Evolutionary conservation across 371 early-diverging fungal species (phyloP).

Genomic region (Entomophthora muscae): DNA sequence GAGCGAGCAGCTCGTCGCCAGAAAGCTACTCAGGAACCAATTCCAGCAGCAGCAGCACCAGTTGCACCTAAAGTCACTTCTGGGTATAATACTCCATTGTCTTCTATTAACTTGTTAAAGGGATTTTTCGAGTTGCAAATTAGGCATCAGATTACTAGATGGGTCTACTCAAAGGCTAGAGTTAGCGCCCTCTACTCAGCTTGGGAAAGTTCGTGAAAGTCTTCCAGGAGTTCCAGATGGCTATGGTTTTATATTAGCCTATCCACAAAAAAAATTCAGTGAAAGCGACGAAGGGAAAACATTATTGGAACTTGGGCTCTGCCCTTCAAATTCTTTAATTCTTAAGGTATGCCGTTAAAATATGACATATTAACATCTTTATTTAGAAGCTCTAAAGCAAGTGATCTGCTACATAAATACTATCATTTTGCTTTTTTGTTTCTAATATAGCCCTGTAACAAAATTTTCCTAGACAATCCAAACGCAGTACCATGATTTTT

Average conservation of each 20-base stretch:
- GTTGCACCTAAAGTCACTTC: background rate
- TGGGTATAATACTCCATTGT: background rate
- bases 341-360: background rate
- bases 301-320: constrained; percentile 2
- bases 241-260: background rate
- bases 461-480: too few relatives aligned
- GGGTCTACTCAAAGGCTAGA: background rate
- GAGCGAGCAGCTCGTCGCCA: constrained; percentile 3
- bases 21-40: background rate
- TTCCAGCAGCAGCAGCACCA: background rate
- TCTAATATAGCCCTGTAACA: too few relatives aligned
- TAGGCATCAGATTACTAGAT: background rate
- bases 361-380: background rate
- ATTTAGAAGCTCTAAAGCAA: background rate
- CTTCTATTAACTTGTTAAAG: background rate
- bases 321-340: constrained; percentile 5
- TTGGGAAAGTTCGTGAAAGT: background rate
- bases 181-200: background rate
- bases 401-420: too few relatives aligned
- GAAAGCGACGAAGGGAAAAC: background rate
- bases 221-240: background rate
- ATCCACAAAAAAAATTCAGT: background rate
- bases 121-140: background rate
- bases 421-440: too few relatives aligned
- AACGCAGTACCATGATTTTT: too few relatives aligned